A percentile compares a stretch with the other conserved stretches of the same genome.
Evolutionary conservation across 331 rosid genomes (phyloP).

Genomic region (Pyracantha coccinea): DNA sequence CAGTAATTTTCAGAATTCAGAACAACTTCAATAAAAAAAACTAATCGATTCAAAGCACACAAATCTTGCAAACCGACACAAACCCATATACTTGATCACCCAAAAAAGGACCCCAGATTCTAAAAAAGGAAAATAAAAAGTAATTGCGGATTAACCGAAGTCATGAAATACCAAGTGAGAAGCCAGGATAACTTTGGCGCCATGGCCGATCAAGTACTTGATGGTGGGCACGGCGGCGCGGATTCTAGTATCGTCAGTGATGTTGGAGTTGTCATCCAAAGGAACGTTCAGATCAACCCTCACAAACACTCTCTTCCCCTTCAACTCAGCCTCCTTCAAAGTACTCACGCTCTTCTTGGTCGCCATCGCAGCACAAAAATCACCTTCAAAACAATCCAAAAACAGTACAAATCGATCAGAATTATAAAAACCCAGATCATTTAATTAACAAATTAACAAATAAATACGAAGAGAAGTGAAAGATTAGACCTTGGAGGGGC

Average conservation of each 20-base stretch:
- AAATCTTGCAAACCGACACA: background rate
- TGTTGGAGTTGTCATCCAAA: conserved; percentile 65
- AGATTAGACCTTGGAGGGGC: background rate
- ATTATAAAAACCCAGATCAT: background rate
- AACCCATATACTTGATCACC: background rate
- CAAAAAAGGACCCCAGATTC: background rate
- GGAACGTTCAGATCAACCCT: conserved; percentile 97
- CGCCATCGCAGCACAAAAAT: conserved; percentile 42
- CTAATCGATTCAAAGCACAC: background rate
- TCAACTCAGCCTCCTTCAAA: conserved; percentile 72
- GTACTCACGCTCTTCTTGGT: conserved; percentile 87
- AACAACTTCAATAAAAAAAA: background rate
- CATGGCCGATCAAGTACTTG: conserved; percentile 54
- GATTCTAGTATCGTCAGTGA: conserved; percentile 89
- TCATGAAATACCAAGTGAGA: conserved; percentile 53
- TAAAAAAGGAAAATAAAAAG: background rate
- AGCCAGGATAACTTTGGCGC: conserved; percentile 74
- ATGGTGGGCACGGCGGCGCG: conserved; percentile 95
- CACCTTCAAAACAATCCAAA: background rate
- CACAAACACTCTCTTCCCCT: conserved; percentile 76
- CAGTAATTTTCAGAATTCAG: background rate
- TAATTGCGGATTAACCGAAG: background rate
- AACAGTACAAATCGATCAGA: conserved; percentile 8
- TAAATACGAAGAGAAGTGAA: background rate
- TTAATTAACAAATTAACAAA: background rate